Evolutionary conservation across 192 early-diverging fungal genomes (phyloP), one percentile per base, ranked within the genome.

Genomic region (Chytriomyces confervae): DNA sequence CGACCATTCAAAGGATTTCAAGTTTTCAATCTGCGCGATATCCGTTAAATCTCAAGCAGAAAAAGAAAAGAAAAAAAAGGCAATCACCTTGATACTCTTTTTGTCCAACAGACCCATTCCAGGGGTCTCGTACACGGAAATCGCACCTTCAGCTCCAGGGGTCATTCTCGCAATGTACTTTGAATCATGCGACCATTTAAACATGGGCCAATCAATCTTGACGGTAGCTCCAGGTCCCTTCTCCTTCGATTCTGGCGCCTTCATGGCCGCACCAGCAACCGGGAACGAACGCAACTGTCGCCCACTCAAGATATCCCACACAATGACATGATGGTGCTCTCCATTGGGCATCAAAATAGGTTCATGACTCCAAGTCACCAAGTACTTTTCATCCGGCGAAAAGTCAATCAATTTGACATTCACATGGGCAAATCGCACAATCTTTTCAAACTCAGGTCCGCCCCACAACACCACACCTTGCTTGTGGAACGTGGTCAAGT

Each of bases 401-500:
- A 94, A 99, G 80, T 98, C 96, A 66, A 95, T 92, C 50, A 95
- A 81, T 79, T 93, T 93, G 61, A 97, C 95, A 78, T 92, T 91
- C 36, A 92, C 92, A 80, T 99, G 98, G 29, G 92, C 90, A 77
- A 98, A 97, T 29, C 95, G 93, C 76, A 92, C 87, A 69, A 98
- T 93, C 86, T 95, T 93, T 78, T 90, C 91, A 92, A 93, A 97
- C 57, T 90, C 91, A 23, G 92, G 89, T 29, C 97, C 97, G 80
- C 98, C 96, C 98, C 98, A 99, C 76, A 99, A 89, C 43, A 89
- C 95, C 62, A 98, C 91, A 72, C 98, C 98, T 82, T 93, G 94
- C 66, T 88, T 87, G 80, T 99, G 98, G 89, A 97, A 91, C 23
- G 98, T 97, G 50, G 93, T 89, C 66, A 99, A 87, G 83, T 95